Conservation (phyloP, 1,284 basidiomycete genomes). For the Malassezia japonica region DNA sequence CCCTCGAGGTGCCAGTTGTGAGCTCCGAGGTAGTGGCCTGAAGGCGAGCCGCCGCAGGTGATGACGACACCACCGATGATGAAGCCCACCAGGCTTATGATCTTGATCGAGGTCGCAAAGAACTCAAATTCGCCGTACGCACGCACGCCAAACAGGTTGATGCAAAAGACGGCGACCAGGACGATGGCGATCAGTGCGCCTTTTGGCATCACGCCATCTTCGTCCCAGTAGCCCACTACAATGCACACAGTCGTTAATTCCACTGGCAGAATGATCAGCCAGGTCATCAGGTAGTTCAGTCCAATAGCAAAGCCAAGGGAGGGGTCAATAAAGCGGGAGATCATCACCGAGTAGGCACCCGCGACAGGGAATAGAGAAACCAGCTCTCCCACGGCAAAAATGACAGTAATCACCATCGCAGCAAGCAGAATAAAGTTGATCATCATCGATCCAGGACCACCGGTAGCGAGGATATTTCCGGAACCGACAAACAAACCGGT, state of each 20-base stretch:
- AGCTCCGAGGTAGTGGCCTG: constrained; percentile 4
- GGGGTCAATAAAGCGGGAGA: constrained; percentile 68
- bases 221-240: constrained; percentile 39
- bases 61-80: constrained; percentile 41
- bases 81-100: constrained; percentile 40
- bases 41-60: constrained; percentile 39
- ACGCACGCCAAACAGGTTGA: constrained; percentile 62
- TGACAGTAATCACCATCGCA: constrained; percentile 35
- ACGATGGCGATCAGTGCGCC: constrained; percentile 64
- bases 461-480: constrained; percentile 53
- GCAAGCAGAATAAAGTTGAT: constrained; percentile 48
- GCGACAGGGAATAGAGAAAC: constrained; percentile 54
- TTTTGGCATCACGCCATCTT: constrained; percentile 25
- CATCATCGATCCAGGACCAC: constrained; percentile 51
- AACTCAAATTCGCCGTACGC: constrained; percentile 49
- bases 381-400: constrained; percentile 52
- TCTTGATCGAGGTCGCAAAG: constrained; percentile 49
- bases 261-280: constrained; percentile 40
- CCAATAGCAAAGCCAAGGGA: constrained; percentile 58
- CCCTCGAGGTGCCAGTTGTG: constrained; percentile 4
- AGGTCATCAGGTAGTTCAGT: constrained; percentile 57
- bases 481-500: constrained; percentile 61
- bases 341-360: constrained; percentile 68
- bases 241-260: constrained; percentile 39
- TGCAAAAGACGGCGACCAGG: constrained; percentile 61